Evolutionary conservation across 2,329 filamentous ascomycete genomes (phyloP), one percentile per base, ranked within the genome.

Genomic region (Alternaria sp.): DNA sequence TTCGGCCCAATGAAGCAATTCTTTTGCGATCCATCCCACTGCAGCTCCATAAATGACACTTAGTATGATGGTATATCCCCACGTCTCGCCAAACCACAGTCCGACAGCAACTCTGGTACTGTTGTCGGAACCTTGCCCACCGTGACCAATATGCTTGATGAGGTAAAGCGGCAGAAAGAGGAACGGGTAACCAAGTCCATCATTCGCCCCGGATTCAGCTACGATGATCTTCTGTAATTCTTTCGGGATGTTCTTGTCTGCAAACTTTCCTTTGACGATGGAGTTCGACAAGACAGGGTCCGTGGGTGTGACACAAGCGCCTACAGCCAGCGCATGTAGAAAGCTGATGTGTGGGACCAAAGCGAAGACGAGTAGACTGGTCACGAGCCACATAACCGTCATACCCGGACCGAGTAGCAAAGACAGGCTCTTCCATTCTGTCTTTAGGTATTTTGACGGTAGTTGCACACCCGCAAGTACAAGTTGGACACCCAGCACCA

Each of bases 181-280:
- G 70, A 97, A 97, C 0, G 93, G 93, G 70, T 97, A 97, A 0
- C 93, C 93, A 36, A 94, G 84, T 0, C 94, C 93, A 79, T 97
- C 93, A 72, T 97, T 97, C 1, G 92, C 91, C 2, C 93, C 94
- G 0, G 91, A 93, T 80, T 97, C 93, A 38, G 80, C 82, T 60
- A 81, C 81, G 61, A 82, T 83, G 60, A 83, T 92, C 65, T 90
- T 89, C 81, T 97, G 93, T 50, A 97, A 81, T 28, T 90, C 86
- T 59, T 89, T 89, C 0, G 94, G 93, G 18, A 97, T 90, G 74
- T 97, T 95, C 71, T 93, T 90, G 72, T 97, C 93, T 1, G 94
- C 94, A 74, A 97, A 97, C 70, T 92, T 94, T 32, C 93, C 93
- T 81, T 97, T 97, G 46, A 97, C 92, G 59, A 97, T 97, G 3